Evolutionary conservation across 2,329 filamentous ascomycete genomes (phyloP), one percentile per base, ranked within the genome.

Genomic region (Westerdykella ornata): DNA sequence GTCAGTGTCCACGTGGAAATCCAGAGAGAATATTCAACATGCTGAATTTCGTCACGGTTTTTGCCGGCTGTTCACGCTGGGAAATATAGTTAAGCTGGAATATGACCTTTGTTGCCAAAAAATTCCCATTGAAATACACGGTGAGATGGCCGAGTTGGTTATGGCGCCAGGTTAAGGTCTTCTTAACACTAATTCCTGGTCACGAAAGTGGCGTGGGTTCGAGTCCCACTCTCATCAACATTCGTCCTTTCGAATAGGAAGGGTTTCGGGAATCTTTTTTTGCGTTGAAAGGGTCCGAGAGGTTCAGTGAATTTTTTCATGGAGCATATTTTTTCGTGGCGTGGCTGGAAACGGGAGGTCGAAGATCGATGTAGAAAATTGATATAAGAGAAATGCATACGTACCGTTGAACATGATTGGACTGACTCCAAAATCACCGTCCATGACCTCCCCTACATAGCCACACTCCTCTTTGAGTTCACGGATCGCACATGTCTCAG

Each of bases 391-490:
- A 18, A 20, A 42, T n/a, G 6, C 11, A 8, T 17, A 49, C 63
- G 44, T 35, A 69, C 67, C 68, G 44, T 69, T 70, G 48, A 64
- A 69, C 66, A 69, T 69, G 3, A 69, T 49, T 6, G 65, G 65
- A 34, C 59, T 67, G 9, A 66, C 53, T 3, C 60, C 62, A 39
- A 67, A 67, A 11, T 52, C 60, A 11, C 59, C 62, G 3, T 46
- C 44, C 13, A 64, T 46, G 0, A 66, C 53, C 35, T 59, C 50
- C 19, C 76, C 82, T 43, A 81, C 69, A 56, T 81, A 82, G 9
- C 79, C 79, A 0, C 78, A 82, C 63, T 82, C 79, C 60, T 82
- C 79, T 54, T 71, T 78, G 36, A 82, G 65, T 61, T 82, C 79
- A 17, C 79, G 68, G 4, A 82, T 65, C 2, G 79, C 78, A 48